phyloP scores from a whole-genome alignment of 2,329 filamentous ascomycete genomes.

The Taxawa tesnikishii region DNA sequence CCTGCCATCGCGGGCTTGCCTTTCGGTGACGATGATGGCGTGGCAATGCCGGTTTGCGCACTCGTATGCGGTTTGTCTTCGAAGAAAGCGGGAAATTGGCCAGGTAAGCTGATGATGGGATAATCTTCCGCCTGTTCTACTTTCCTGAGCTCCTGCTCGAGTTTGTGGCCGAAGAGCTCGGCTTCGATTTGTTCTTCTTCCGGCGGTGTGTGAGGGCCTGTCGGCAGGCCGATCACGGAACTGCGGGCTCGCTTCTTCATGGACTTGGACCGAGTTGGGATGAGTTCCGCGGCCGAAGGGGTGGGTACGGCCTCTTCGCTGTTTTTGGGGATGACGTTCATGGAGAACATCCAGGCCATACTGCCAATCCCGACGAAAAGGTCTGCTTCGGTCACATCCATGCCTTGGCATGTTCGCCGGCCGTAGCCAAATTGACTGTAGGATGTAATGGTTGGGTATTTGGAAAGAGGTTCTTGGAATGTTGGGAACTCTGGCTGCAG shows the following conservation, averaged over 20 bases:
- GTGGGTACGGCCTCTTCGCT: neutral
- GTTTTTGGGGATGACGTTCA: slow-evolving; percentile 10
- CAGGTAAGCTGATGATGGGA: slow-evolving; percentile 2
- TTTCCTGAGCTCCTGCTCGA: neutral
- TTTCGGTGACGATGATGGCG: slow-evolving; percentile 5
- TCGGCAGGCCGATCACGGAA: neutral
- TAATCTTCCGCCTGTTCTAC: neutral
- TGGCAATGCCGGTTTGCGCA: neutral
- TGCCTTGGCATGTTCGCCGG: slow-evolving; percentile 17
- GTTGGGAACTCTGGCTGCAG: slow-evolving; percentile 10
- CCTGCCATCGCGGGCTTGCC: slow-evolving; percentile 1
- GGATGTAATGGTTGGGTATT: slow-evolving; percentile 12
- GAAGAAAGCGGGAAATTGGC: neutral
- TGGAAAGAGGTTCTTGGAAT: slow-evolving; percentile 12
- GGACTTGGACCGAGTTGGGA: too few species aligned
- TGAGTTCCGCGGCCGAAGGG: slow-evolving; percentile 3
- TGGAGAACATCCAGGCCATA: slow-evolving; percentile 33
- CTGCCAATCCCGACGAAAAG: slow-evolving; percentile 26
- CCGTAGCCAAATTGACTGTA: slow-evolving; percentile 18
- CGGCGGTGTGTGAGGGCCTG: slow-evolving; percentile 1
- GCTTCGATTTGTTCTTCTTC: neutral
- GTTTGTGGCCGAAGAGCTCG: neutral
- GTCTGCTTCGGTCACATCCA: slow-evolving; percentile 18
- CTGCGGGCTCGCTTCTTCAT: neutral
- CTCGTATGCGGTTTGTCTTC: neutral